Percentiles rank a stretch among this genome's conserved stretches.
Conservation (phyloP, 2,329 filamentous ascomycete genomes). For the Hypomyces rosellus region DNA sequence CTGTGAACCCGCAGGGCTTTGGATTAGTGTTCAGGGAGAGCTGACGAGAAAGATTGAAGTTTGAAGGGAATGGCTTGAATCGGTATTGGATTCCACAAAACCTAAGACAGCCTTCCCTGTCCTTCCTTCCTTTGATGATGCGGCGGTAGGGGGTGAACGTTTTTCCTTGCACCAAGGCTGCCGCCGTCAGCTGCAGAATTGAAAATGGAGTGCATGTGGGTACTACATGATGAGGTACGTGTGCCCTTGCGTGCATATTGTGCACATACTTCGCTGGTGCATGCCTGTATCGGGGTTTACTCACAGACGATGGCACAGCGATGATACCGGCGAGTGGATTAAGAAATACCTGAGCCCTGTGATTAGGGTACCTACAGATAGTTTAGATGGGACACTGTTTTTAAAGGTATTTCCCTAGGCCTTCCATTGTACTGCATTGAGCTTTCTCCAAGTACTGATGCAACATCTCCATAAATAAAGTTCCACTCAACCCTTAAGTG, state of each 20-base stretch:
- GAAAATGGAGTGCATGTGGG: neutral
- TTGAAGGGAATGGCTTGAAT: too few species aligned
- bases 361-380: too few species aligned
- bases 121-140: neutral
- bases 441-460: neutral
- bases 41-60: too few species aligned
- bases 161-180: neutral
- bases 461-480: too few species aligned
- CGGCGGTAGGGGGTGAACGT: neutral
- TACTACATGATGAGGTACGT: neutral
- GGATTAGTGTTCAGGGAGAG: neutral
- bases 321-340: neutral
- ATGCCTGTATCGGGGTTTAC: neutral
- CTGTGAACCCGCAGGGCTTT: neutral
- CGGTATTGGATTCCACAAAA: too few species aligned
- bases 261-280: neutral
- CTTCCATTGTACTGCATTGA: neutral
- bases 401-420: neutral
- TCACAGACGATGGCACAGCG: neutral
- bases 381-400: neutral
- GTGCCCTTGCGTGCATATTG: neutral
- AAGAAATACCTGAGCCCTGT: too few species aligned
- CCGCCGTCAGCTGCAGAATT: too few species aligned
- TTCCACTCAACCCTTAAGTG: neutral
- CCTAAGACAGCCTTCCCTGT: too few species aligned